These are phyloP conservation scores for Globisporangium viniferum DNA, from an alignment of 352 stramenopile genomes.

Conservation along the genomic window DNA sequence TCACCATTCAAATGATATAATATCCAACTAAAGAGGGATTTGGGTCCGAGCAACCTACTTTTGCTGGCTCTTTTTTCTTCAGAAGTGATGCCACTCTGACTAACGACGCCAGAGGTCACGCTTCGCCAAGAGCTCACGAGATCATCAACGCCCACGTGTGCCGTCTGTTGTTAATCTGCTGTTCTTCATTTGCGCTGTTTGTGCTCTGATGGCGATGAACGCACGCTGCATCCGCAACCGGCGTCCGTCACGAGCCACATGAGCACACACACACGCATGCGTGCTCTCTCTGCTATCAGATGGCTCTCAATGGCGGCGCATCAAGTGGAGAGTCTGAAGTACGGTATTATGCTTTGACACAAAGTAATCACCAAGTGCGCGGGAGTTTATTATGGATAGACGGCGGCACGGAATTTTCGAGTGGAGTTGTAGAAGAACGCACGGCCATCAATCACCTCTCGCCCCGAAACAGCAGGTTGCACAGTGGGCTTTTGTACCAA, in stretches of 20 bases:
- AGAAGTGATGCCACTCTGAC: conserved; percentile 1
- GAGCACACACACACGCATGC: no score
- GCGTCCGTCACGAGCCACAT: background rate
- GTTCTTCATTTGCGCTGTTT: background rate
- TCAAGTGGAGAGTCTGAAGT: no score
- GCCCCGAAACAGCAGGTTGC: background rate
- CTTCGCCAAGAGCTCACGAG: background rate
- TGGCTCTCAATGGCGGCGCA: no score
- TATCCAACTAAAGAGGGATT: background rate
- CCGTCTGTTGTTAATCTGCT: background rate
- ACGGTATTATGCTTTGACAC: background rate
- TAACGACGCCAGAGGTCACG: background rate
- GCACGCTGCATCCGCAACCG: background rate
- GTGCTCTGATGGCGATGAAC: background rate
- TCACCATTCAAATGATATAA: background rate
- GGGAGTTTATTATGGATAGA: background rate
- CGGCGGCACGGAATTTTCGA: background rate
- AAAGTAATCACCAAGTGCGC: background rate
- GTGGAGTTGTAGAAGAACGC: background rate
- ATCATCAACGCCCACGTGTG: conserved; percentile 3
- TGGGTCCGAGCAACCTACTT: background rate
- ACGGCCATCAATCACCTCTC: background rate
- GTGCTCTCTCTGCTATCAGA: background rate
- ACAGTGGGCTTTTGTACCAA: background rate
- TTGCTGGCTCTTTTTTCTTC: conserved; percentile 1